Evolutionary conservation across 1,284 basidiomycete species (phyloP), one percentile per base, ranked within the genome.

Genomic region (Singerocomus rubriflavus): DNA sequence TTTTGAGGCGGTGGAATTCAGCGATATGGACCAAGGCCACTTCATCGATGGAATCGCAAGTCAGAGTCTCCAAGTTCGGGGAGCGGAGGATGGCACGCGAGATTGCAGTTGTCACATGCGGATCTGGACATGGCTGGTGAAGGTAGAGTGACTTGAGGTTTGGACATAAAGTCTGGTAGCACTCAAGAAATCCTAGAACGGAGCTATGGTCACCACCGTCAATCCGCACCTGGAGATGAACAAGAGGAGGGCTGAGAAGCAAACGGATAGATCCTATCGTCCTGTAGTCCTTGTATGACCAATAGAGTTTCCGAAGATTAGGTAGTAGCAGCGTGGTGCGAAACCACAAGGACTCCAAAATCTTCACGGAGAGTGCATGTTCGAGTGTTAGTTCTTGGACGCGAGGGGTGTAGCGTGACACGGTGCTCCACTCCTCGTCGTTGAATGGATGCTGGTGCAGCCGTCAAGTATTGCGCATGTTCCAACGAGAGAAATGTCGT

Each of bases 241-340:
- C 13, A 2, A 62, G 44, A 4, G 57, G 55, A n/a, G 46, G 60
- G n/a, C 35, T 21, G 27, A 62, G 57, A 17, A 57, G 43, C 2
- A 39, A 27, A 44, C 44, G 48, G 27, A 60, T 50, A 1, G 7
- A 30, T 4, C 36, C 6, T 5, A 50, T 25, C 2, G 4, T 6
- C 6, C 32, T 13, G 16, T 27, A 12, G 10, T 32, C 52, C 2
- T 12, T 17, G 12, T 42, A 13, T 1, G 0, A 0, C 57, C 59
- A 57, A 14, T 6, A 1, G 2, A 58, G 48, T 35, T 25, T 47
- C 13, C 36, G 40, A 14, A 61, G 57, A 31, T 53, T 61, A 12
- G 57, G 53, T 8, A 61, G 52, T 21, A 61, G 13, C 13, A 34
- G 9, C 4, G 44, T 33, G 14, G 44, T 56, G 17, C 53, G 41